Base-by-base conservation (phyloP, 2,329 filamentous ascomycete species). In the Exophiala xenobiotica region DNA sequence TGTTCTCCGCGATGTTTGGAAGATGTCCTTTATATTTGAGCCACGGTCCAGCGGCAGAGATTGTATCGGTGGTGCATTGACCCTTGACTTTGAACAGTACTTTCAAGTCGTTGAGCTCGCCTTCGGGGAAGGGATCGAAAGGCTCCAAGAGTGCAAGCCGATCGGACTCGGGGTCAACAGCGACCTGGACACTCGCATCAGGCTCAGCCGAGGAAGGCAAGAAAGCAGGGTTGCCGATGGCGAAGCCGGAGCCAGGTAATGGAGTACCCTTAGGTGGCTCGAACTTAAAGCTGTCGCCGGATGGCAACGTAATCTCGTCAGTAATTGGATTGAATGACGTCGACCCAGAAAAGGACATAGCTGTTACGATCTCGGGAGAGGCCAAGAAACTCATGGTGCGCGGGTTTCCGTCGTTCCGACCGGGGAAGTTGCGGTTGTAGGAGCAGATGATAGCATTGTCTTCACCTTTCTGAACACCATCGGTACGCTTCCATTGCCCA, bases 1-100 rank as follows among this genome's bases (percentile, higher is more conserved):
- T 99, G 80, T 99, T 99, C 67, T 90, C 90, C 63, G 86, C 88
- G 70, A 99, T 99, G 78, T 99, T 99, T 70, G 93, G 90, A 57
- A 99, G 82, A 72, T 99, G 93, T 57, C 93, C 93, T 79, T 97
- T 97, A 83, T 97, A 99, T 74, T 97, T 97, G 62, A 99, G 82
- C 92, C 92, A 97, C 12, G 92, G 92, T 4, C 92, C 92, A 1
- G 92, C 92, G 26, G 92, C 92, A 29, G 91, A 97, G 72, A 99
- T 99, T 63, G 93, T 97, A 73, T 99, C 93, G 37, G 93, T 99
- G 51, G 93, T 99, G 79, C 93, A 99, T 75, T 99, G 96, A 59
- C 93, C 93, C 58, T 91, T 87, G 59, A 97, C 87, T 75, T 97
- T 97, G 78, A 95, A 92, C 12, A 99, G 85, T 14, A 99, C 90